phyloP scores from a whole-genome alignment of 495 filamentous ascomycete species.

The Articulospora tetracladia region DNA sequence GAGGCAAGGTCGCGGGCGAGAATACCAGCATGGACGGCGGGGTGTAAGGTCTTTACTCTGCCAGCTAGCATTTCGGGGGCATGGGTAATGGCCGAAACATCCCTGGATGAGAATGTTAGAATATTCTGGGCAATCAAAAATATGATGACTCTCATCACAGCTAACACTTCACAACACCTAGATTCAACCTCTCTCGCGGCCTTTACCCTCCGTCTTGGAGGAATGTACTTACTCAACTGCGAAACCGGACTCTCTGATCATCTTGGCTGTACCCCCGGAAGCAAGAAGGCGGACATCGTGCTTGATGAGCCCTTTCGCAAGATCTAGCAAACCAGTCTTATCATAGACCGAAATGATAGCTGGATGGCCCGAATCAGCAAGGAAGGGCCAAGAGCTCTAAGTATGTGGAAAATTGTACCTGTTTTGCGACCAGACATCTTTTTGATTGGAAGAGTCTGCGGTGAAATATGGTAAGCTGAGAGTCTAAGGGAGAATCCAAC shows the following conservation, averaged over 20 bases:
- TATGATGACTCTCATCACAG: too few relatives aligned
- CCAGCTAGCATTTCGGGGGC: conserved; percentile 98
- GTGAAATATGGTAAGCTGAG: too few relatives aligned
- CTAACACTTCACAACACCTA: too few relatives aligned
- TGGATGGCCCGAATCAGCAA: conserved; percentile 30
- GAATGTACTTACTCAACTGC: conserved; percentile 64
- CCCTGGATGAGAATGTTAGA: conserved; percentile 43
- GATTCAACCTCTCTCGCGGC: too few relatives aligned
- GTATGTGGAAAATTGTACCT: conserved; percentile 11
- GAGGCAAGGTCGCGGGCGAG: conserved; percentile 88
- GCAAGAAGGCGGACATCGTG: conserved; percentile 89
- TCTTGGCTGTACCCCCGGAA: conserved; percentile 87
- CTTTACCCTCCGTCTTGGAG: too few relatives aligned
- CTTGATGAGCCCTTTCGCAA: conserved; percentile 90
- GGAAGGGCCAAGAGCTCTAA: too few relatives aligned
- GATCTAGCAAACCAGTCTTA: conserved; percentile 94
- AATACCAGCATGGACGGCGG: conserved; percentile 88
- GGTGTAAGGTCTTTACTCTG: conserved; percentile 95
- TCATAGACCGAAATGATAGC: conserved; percentile 98
- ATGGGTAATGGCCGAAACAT: conserved; percentile 95
- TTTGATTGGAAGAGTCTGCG: background rate
- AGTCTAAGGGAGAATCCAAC: too few relatives aligned
- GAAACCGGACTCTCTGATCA: conserved; percentile 94
- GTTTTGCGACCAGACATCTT: conserved; percentile 17
- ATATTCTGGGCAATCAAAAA: background rate